phyloP scores from a whole-genome alignment of 441 rosid genomes.

The Pelargonium citronellum region DNA sequence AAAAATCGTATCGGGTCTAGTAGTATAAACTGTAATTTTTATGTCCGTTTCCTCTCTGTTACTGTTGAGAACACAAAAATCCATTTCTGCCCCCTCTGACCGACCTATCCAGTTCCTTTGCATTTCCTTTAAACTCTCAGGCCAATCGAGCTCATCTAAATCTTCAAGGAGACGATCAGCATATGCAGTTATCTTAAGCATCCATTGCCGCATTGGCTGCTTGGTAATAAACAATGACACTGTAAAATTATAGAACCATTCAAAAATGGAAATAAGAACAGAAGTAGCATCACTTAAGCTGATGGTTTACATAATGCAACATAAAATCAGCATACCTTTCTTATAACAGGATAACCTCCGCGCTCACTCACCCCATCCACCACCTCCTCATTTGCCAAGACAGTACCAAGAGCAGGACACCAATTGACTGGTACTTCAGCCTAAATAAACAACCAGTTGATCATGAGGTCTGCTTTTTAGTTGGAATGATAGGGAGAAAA shows the following conservation, averaged over 20 bases:
- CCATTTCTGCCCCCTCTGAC: conserved; percentile 84
- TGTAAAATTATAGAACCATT: conserved; percentile 76
- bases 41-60: conserved; percentile 48
- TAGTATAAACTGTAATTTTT: conserved; percentile 68
- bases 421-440: conserved; percentile 98
- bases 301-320: conserved; percentile 9
- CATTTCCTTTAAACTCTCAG: conserved; percentile 90
- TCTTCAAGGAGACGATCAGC: conserved; percentile 94
- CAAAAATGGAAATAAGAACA: conserved; percentile 37
- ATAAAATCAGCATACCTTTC: conserved; percentile 53
- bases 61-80: conserved; percentile 51
- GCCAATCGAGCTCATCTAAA: conserved; percentile 90
- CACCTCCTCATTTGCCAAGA: conserved; percentile 97
- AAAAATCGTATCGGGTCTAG: conserved; percentile 83
- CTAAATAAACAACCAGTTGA: conserved; percentile 33
- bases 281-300: conserved; percentile 14
- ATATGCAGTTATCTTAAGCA: conserved; percentile 91
- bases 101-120: conserved; percentile 96
- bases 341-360: conserved; percentile 88
- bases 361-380: conserved; percentile 97
- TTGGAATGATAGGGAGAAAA: conserved; percentile 12
- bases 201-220: conserved; percentile 99
- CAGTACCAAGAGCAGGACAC: conserved; percentile 99
- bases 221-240: conserved; percentile 93
- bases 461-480: conserved; percentile 25